phyloP scores from a whole-genome alignment of 306 rosid species.

The Malus sylvestris region DNA sequence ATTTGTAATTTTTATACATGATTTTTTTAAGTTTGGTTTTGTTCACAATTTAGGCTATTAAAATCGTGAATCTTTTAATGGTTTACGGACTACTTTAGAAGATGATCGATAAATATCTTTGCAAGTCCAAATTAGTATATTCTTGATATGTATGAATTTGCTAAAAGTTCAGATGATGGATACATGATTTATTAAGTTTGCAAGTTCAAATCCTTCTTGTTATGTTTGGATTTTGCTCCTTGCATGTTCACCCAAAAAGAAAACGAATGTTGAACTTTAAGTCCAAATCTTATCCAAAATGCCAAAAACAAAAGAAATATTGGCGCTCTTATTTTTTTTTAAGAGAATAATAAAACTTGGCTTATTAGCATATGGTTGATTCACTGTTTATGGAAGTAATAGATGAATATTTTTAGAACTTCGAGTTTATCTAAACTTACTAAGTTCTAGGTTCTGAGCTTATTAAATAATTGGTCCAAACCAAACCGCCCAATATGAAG shows the following conservation, averaged over 20 bases:
- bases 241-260: not conserved
- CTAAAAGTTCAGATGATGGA: too few relatives aligned
- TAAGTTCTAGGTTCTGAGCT: not conserved
- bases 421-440: not conserved
- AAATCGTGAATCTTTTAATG: too few relatives aligned
- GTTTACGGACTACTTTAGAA: not conserved
- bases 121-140: not conserved
- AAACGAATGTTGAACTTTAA: not conserved
- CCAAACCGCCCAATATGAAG: slow-evolving; percentile 19
- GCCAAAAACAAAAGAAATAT: not conserved
- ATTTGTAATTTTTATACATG: not conserved
- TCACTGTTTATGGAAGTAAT: not conserved
- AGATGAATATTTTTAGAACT: not conserved
- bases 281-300: not conserved
- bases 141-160: not conserved
- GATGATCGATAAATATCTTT: too few relatives aligned
- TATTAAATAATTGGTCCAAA: slow-evolving; percentile 1
- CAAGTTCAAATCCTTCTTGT: too few relatives aligned
- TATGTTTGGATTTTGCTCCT: not conserved
- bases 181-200: too few relatives aligned
- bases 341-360: not conserved
- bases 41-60: not conserved
- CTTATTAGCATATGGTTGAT: not conserved
- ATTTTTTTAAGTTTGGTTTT: not conserved
- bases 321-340: not conserved